A percentile compares a stretch with the other conserved stretches of the same genome.
Conservation (phyloP, 148 eudicot genomes). For the Fagopyrum esculentum region DNA sequence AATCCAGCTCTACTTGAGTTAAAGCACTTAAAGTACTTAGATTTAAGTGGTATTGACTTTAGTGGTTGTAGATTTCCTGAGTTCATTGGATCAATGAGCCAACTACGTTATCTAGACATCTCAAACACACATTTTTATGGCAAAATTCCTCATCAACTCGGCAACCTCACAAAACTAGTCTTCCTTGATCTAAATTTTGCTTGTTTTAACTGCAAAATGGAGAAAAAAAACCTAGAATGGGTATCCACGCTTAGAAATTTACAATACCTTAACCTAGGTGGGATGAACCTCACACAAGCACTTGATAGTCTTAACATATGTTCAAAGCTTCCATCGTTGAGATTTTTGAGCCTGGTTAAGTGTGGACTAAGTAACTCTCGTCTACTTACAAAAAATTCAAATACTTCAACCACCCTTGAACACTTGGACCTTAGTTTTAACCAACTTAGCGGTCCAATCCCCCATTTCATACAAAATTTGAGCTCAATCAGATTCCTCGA, state of each 20-base stretch:
- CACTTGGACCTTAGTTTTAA: not conserved
- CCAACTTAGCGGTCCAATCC: constrained; percentile 14
- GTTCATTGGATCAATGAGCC: constrained; percentile 18
- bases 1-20: not conserved
- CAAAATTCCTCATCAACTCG: constrained; percentile 10
- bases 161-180: constrained; percentile 11
- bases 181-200: not conserved
- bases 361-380: not conserved
- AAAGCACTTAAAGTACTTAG: not conserved
- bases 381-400: not conserved
- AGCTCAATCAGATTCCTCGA: constrained; percentile 18
- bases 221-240: constrained; percentile 1
- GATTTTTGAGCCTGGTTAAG: not conserved
- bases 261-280: constrained; percentile 3
- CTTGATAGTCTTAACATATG: not conserved
- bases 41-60: constrained; percentile 5
- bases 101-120: constrained; percentile 20
- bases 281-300: not conserved
- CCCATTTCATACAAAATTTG: constrained; percentile 14
- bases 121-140: not conserved
- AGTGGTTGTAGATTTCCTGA: not conserved
- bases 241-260: not conserved
- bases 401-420: not conserved
- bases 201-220: not conserved
- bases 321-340: not conserved